These are phyloP conservation scores for Calocera cornea DNA, from an alignment of 768 basidiomycete genomes.

Conservation along the genomic window DNA sequence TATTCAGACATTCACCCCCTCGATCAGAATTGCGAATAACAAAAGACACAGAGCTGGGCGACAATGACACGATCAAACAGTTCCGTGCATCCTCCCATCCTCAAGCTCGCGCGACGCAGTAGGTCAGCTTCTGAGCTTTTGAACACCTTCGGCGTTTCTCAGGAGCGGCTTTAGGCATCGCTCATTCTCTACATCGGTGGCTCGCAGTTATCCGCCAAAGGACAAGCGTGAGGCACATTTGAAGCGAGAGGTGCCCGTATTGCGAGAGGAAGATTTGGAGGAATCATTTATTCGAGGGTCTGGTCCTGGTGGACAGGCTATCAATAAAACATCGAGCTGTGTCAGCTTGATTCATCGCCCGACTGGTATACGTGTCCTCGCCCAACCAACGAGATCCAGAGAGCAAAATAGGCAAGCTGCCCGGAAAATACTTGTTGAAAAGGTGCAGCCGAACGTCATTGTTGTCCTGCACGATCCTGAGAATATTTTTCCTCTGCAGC, in stretches of 20 bases:
- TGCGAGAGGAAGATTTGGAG: slow-evolving; percentile 69
- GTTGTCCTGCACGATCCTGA: slow-evolving; percentile 9
- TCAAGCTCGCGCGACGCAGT: not conserved
- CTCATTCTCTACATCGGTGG: not conserved
- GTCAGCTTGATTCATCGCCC: slow-evolving; percentile 60
- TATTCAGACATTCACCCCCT: slow-evolving; percentile 6
- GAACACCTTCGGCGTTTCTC: not conserved
- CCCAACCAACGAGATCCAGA: slow-evolving; percentile 80
- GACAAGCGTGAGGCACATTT: slow-evolving; percentile 39
- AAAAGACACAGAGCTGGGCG: slow-evolving; percentile 71
- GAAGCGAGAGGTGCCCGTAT: slow-evolving; percentile 47
- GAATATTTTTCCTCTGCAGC: slow-evolving; percentile 27
- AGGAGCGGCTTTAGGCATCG: not conserved
- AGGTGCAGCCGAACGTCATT: slow-evolving; percentile 32
- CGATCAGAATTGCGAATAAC: slow-evolving; percentile 49
- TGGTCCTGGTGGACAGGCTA: slow-evolving; percentile 91
- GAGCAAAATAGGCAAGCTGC: slow-evolving; percentile 67
- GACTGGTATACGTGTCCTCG: slow-evolving; percentile 71
- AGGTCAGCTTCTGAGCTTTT: not conserved
- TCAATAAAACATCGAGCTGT: slow-evolving; percentile 76
- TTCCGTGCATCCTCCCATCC: not conserved
- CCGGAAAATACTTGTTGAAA: slow-evolving; percentile 56
- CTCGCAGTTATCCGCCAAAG: not conserved
- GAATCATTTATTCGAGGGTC: slow-evolving; percentile 77
- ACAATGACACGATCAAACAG: slow-evolving; percentile 61